phyloP scores from a whole-genome alignment of 805 yeast genomes.

The Kuraishia molischiana region DNA sequence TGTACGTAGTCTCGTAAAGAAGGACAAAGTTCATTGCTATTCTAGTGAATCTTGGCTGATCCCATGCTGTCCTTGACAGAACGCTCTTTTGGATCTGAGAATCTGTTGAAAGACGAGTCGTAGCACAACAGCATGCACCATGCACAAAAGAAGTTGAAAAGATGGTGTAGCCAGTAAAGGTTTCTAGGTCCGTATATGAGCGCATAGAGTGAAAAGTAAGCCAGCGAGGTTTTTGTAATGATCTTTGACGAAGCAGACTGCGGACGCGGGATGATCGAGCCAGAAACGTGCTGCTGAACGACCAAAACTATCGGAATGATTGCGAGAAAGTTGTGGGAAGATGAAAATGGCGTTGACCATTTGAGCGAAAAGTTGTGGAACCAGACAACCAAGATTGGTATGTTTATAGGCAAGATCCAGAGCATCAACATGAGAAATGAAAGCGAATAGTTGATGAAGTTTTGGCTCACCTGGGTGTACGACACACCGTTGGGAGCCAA shows the following conservation, averaged over 20 bases:
- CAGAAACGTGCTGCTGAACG: constrained; percentile 43
- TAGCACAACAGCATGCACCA: constrained; percentile 27
- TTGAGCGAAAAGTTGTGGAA: constrained; percentile 65
- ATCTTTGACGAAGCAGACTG: constrained; percentile 14
- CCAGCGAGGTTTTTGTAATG: constrained; percentile 27
- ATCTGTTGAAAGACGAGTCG: constrained; percentile 6
- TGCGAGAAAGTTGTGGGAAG: constrained; percentile 78
- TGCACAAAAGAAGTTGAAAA: constrained; percentile 56
- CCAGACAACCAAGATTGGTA: constrained; percentile 74
- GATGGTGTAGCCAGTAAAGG: constrained; percentile 76
- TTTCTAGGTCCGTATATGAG: constrained; percentile 71
- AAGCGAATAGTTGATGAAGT: constrained; percentile 45
- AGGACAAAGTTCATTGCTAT: too few relatives aligned
- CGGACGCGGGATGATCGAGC: constrained; percentile 33
- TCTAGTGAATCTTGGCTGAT: too few relatives aligned
- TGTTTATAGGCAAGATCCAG: constrained; percentile 71
- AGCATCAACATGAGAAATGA: constrained; percentile 58
- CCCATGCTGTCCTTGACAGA: too few relatives aligned
- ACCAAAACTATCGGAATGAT: constrained; percentile 62
- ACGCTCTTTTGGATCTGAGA: too few relatives aligned
- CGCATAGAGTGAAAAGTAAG: constrained; percentile 50
- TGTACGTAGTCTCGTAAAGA: too few relatives aligned
- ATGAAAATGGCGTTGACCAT: constrained; percentile 79
- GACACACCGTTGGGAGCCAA: background rate
- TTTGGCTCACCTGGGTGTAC: background rate